Conservation (phyloP, 768 basidiomycete species). For the Agaricus subrufescens region DNA sequence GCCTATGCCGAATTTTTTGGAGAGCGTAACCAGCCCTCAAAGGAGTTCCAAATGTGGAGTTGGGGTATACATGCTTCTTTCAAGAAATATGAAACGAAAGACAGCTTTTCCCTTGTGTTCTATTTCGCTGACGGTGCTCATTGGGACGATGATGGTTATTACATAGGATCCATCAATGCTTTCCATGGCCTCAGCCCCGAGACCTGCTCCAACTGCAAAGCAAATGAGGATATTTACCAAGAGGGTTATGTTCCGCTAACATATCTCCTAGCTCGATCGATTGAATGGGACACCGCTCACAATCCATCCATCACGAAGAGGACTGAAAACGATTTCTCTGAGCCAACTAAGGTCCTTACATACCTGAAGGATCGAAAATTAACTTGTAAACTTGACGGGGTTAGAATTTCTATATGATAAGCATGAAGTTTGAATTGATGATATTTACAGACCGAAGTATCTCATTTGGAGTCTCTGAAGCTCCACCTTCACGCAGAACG, state of each 20-base stretch:
- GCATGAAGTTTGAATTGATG: neutral
- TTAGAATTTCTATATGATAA: neutral
- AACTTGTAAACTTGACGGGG: neutral
- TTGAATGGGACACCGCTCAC: neutral
- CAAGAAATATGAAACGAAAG: neutral
- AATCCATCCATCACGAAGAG: neutral
- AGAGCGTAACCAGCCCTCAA: neutral
- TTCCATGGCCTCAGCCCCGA: neutral
- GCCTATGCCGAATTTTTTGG: neutral
- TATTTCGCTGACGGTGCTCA: neutral
- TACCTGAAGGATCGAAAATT: neutral
- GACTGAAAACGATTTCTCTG: neutral
- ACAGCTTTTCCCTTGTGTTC: neutral
- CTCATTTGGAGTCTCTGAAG: neutral
- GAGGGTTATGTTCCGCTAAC: neutral
- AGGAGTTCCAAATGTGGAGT: neutral
- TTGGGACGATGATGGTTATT: neutral
- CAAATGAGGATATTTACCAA: neutral
- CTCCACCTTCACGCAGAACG: neutral
- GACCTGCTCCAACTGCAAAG: neutral
- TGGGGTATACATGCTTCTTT: neutral
- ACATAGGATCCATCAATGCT: neutral
- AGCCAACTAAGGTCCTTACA: neutral
- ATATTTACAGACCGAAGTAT: neutral
- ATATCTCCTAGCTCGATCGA: neutral